Conservation (phyloP, 169 alveolate genomes). For the Cyclospora cayetanensis region DNA sequence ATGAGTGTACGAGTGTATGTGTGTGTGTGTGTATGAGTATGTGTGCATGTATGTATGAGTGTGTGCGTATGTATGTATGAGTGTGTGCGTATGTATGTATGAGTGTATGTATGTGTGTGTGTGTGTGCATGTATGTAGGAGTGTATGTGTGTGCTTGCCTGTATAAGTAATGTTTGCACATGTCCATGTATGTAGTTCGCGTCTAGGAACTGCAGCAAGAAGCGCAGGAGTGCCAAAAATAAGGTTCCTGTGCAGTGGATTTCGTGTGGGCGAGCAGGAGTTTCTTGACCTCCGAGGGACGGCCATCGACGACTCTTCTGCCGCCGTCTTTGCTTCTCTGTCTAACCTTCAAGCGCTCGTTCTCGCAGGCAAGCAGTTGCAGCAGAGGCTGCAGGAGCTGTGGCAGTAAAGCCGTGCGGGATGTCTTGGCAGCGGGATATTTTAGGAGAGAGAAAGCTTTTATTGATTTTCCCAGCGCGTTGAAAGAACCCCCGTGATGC, state of each 20-base stretch:
- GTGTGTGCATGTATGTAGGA: not conserved
- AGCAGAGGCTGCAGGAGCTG: not conserved
- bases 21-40: too few relatives aligned
- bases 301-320: conserved; percentile 46
- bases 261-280: conserved; percentile 41
- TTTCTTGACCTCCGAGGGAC: conserved; percentile 71
- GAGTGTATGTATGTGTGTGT: not conserved
- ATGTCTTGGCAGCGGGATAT: too few relatives aligned
- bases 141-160: too few relatives aligned
- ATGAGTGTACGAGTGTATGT: too few relatives aligned
- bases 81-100: too few relatives aligned
- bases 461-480: too few relatives aligned
- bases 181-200: not conserved
- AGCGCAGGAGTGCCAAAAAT: not conserved
- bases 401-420: too few relatives aligned
- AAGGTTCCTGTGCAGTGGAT: not conserved
- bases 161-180: too few relatives aligned
- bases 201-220: not conserved
- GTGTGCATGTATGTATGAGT: too few relatives aligned
- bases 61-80: too few relatives aligned
- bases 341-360: conserved; percentile 65
- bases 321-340: conserved; percentile 52
- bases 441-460: too few relatives aligned
- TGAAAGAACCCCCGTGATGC: too few relatives aligned
- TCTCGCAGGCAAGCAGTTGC: conserved; percentile 24